Evolutionary conservation across 1,284 basidiomycete genomes (phyloP), one percentile per base, ranked within the genome.

Genomic region (Ganoderma leucocontextum): DNA sequence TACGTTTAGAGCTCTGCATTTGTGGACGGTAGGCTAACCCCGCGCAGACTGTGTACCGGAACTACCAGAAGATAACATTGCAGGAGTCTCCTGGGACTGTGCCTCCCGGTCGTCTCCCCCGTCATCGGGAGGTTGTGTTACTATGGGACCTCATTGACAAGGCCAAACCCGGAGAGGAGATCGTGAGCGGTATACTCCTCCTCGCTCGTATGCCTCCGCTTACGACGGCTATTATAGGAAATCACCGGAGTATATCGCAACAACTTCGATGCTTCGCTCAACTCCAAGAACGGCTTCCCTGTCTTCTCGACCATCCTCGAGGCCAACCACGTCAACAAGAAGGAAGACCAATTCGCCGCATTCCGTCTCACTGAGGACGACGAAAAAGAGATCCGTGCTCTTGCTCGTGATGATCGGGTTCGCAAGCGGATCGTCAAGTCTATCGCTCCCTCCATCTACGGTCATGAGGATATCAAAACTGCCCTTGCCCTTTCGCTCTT

Each of bases 51-150:
- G 92, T 99, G 4, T 99, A 99, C 81, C 89, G 98, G 67, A 99
- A 99, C 81, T 99, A 98, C 80, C 98, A 99, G 80, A 98, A 96
- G 82, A 95, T 99, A 95, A 99, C 97, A 3, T 82, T 99, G 55
- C 97, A 99, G 78, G 98, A 99, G 80, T 97, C 96, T 15, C 97
- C 97, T n/a, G 98, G 97, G 2, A 96, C 95, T 4, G 97, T 99
- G 2, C 98, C 97, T 62, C 96, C 97, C 19, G 97, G 97, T 80
- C 95, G 97, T 76, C 86, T 99, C 15, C 97, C 97, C 10, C 87
- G 97, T 63, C 97, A 99, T 81, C 91, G 97, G 65, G 97, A 99
- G 80, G 96, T 99, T 39, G 91, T 99, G 70, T 86, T 99, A 2
- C 87, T 99, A 22, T 99, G 97, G 97, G 97, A 99, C 80, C 85